Evolutionary conservation across 345 rosid species (phyloP).

Genomic region (Populus euphratica): DNA sequence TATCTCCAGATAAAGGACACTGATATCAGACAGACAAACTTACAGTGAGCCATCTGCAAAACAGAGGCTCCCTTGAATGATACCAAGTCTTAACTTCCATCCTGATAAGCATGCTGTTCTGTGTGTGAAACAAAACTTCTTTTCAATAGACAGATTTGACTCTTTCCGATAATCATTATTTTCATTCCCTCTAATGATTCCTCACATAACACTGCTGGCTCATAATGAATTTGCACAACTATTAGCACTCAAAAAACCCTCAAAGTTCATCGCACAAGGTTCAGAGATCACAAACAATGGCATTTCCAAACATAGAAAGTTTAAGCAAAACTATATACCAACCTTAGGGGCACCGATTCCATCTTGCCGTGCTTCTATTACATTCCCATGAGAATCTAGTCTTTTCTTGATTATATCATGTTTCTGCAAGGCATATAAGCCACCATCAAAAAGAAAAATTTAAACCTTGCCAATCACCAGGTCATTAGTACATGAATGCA

Average conservation of each 20-base stretch:
- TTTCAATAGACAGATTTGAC: neutral
- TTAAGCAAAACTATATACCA: constrained; percentile 21
- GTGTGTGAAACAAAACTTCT: neutral
- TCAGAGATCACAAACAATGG: neutral
- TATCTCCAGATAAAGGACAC: neutral
- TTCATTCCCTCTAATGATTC: neutral
- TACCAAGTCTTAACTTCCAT: neutral
- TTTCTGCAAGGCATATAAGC: constrained; percentile 46
- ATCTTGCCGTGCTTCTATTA: constrained; percentile 73
- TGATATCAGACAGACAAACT: neutral
- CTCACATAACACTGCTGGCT: neutral
- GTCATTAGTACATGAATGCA: neutral
- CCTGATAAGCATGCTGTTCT: neutral
- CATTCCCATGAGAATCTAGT: constrained; percentile 68
- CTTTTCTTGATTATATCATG: constrained; percentile 89
- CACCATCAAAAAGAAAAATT: neutral
- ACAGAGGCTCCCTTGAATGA: neutral
- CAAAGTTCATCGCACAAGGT: neutral
- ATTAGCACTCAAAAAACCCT: neutral
- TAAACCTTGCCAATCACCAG: neutral
- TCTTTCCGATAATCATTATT: neutral
- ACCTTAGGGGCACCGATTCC: constrained; percentile 93
- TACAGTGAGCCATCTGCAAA: neutral
- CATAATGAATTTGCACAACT: neutral
- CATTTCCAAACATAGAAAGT: neutral